phyloP scores from a whole-genome alignment of 495 filamentous ascomycete genomes.

The Penicillium alfredii region DNA sequence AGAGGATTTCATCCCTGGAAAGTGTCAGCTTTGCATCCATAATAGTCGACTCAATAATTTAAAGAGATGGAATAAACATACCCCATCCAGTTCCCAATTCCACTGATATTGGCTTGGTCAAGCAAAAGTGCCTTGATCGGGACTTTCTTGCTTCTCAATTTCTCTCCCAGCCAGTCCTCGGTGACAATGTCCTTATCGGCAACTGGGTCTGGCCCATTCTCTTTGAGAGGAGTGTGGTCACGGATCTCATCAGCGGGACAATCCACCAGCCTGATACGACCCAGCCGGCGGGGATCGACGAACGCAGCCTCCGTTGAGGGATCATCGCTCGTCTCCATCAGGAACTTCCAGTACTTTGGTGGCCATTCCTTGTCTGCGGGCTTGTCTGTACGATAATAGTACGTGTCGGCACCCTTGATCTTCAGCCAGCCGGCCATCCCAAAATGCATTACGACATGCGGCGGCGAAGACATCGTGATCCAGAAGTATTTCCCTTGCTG shows the following conservation, averaged over 20 bases:
- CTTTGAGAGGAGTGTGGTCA: slow-evolving; percentile 68
- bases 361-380: slow-evolving; percentile 67
- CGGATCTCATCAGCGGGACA: slow-evolving; percentile 70
- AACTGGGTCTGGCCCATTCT: slow-evolving; percentile 92
- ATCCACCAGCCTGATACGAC: slow-evolving; percentile 73
- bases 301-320: slow-evolving; percentile 70
- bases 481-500: slow-evolving; percentile 98
- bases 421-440: slow-evolving; percentile 89
- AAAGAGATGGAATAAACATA: slow-evolving; percentile 28
- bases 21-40: slow-evolving; percentile 9
- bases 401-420: slow-evolving; percentile 66
- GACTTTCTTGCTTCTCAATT: slow-evolving; percentile 66
- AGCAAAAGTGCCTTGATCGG: slow-evolving; percentile 82
- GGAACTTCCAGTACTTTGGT: slow-evolving; percentile 84
- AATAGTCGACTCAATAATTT: not conserved
- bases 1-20: slow-evolving; percentile 76
- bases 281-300: slow-evolving; percentile 72
- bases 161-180: slow-evolving; percentile 60
- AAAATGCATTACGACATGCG: slow-evolving; percentile 88
- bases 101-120: slow-evolving; percentile 84
- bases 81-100: slow-evolving; percentile 96
- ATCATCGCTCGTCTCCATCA: slow-evolving; percentile 57
- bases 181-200: slow-evolving; percentile 72
- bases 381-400: slow-evolving; percentile 69
- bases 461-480: slow-evolving; percentile 65